phyloP scores from a whole-genome alignment of 176 grass and related monocot genomes.

The Ampelocalamus luodianensis region DNA sequence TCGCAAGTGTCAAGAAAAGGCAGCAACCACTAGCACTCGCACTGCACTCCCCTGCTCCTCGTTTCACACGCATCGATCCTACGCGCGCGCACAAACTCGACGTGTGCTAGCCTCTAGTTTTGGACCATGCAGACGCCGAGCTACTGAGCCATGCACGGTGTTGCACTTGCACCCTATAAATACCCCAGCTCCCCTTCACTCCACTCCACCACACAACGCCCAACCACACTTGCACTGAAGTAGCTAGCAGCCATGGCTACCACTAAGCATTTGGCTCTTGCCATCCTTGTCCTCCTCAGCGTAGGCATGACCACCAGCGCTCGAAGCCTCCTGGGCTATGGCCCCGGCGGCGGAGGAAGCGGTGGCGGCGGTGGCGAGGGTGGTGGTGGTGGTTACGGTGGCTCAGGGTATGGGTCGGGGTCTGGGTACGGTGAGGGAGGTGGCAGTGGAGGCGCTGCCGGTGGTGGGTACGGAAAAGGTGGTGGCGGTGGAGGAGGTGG shows the following conservation, averaged over 20 bases:
- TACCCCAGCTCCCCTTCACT: constrained; percentile 22
- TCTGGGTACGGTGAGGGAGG: constrained; percentile 43
- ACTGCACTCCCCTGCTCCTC: constrained; percentile 23
- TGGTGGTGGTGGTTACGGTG: constrained; percentile 34
- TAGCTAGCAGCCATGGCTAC: constrained; percentile 37
- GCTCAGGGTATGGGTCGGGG: constrained; percentile 34
- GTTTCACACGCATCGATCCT: constrained; percentile 42
- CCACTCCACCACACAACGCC: constrained; percentile 21
- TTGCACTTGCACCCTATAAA: constrained; percentile 39
- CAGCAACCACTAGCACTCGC: constrained; percentile 20
- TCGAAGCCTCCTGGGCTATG: constrained; percentile 39
- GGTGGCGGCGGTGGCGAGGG: constrained; percentile 30
- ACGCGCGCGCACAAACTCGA: constrained; percentile 7
- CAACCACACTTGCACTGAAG: constrained; percentile 13
- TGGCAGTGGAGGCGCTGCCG: constrained; percentile 17
- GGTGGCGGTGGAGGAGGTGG: constrained; percentile 19
- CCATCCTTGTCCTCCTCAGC: constrained; percentile 53
- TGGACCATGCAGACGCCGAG: constrained; percentile 27
- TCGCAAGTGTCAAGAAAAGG: constrained; percentile 46
- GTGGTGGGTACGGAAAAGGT: constrained; percentile 8
- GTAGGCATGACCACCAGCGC: constrained; percentile 35
- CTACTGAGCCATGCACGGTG: constrained; percentile 35
- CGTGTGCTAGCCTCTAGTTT: constrained; percentile 33
- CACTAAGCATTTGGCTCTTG: constrained; percentile 43
- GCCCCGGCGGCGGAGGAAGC: neutral